Conservation (phyloP, 148 eudicot genomes). For the Silene uniflora region DNA sequence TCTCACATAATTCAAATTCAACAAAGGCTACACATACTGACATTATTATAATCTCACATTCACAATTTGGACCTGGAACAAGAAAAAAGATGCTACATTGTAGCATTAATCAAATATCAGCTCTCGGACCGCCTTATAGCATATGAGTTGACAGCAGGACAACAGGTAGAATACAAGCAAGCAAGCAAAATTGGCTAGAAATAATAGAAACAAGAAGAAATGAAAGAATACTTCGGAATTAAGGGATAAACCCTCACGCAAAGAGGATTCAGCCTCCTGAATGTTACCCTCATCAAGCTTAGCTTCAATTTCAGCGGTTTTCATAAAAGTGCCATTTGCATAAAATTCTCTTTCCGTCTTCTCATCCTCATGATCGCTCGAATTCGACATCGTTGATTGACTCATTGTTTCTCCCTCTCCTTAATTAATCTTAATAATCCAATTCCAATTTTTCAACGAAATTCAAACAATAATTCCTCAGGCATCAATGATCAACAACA, state of each 20-base stretch:
- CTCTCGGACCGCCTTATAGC: too few species aligned
- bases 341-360: slow-evolving; percentile 50
- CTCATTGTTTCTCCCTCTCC: slow-evolving; percentile 30
- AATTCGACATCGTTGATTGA: slow-evolving; percentile 30
- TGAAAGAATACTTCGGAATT: slow-evolving; percentile 65
- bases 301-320: slow-evolving; percentile 64
- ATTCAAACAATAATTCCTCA: neutral
- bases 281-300: slow-evolving; percentile 86
- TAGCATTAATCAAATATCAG: too few species aligned
- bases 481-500: neutral
- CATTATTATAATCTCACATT: too few species aligned
- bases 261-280: slow-evolving; percentile 84
- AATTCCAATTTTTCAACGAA: neutral
- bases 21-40: too few species aligned
- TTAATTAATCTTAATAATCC: neutral
- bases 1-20: too few species aligned
- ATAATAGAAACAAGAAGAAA: neutral
- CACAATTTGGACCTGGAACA: too few species aligned
- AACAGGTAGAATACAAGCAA: too few species aligned
- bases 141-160: too few species aligned
- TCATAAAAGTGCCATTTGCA: slow-evolving; percentile 74
- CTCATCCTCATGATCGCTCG: slow-evolving; percentile 38
- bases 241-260: slow-evolving; percentile 92
- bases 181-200: too few species aligned
- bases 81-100: too few species aligned